phyloP scores from a whole-genome alignment of 1,284 basidiomycete genomes.

The Apiotrichum porosum region DNA sequence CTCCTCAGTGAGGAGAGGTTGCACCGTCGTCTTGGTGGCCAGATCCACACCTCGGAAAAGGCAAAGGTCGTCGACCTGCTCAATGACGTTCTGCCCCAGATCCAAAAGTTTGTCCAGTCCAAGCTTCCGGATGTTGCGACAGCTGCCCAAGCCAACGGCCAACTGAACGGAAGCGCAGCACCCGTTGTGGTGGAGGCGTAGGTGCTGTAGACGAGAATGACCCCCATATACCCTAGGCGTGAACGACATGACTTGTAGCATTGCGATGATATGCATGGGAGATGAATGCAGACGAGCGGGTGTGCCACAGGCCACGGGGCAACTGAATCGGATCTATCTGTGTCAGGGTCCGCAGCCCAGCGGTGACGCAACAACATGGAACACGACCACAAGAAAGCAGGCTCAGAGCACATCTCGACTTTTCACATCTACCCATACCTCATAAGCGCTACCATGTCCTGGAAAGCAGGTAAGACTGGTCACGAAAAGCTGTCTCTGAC shows the following conservation, averaged over 20 bases:
- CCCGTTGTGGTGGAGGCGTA: background rate
- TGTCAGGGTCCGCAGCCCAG: too few species aligned
- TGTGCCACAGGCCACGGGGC: too few species aligned
- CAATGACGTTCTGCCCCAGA: constrained; percentile 35
- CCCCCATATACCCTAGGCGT: too few species aligned
- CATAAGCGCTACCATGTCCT: constrained; percentile 35
- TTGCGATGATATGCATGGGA: constrained; percentile 2
- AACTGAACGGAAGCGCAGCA: background rate
- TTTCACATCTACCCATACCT: background rate
- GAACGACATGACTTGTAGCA: constrained; percentile 1
- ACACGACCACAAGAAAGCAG: background rate
- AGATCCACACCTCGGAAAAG: constrained; percentile 35
- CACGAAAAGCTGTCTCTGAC: too few species aligned
- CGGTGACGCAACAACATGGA: constrained; percentile 8
- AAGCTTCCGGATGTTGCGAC: constrained; percentile 14
- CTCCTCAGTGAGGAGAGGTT: constrained; percentile 40
- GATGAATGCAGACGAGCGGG: background rate
- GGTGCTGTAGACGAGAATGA: background rate
- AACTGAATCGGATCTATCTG: too few species aligned
- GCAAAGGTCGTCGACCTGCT: constrained; percentile 45
- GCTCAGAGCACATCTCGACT: background rate
- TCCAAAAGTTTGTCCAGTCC: constrained; percentile 37
- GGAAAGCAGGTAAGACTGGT: constrained; percentile 36
- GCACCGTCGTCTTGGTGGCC: constrained; percentile 40
- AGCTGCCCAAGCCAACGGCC: background rate